phyloP scores from a whole-genome alignment of 2,329 filamentous ascomycete species.

The Pyrenophora teres region DNA sequence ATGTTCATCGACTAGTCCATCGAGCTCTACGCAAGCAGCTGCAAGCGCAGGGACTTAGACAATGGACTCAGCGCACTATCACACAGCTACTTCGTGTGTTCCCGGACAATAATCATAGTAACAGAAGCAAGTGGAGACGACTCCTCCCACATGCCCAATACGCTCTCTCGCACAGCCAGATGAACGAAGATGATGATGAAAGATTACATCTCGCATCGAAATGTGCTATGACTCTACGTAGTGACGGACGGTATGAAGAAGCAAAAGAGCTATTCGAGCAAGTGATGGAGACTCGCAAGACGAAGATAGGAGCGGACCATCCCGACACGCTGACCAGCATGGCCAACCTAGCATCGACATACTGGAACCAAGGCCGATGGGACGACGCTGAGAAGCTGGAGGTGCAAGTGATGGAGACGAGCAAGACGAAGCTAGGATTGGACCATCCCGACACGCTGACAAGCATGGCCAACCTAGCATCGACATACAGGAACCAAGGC shows the following conservation, averaged over 20 bases:
- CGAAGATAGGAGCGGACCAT: neutral
- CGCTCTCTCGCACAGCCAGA: slow-evolving; percentile 13
- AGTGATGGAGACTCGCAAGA: neutral
- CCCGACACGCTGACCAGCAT: slow-evolving; percentile 11
- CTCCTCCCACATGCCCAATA: slow-evolving; percentile 23
- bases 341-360: too few species aligned
- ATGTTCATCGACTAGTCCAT: slow-evolving; percentile 22
- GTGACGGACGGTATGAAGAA: slow-evolving; percentile 13
- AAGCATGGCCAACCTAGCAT: too few species aligned
- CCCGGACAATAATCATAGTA: slow-evolving; percentile 15
- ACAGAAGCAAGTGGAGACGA: slow-evolving; percentile 29
- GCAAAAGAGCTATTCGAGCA: neutral
- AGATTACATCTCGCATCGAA: slow-evolving; percentile 11
- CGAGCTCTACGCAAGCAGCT: slow-evolving; percentile 12
- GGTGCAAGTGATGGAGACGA: too few species aligned
- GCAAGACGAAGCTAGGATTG: too few species aligned
- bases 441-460: too few species aligned
- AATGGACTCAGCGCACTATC: slow-evolving; percentile 16
- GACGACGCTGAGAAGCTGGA: too few species aligned
- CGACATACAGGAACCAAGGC: too few species aligned
- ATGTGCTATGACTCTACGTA: slow-evolving; percentile 16
- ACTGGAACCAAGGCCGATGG: too few species aligned
- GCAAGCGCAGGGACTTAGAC: slow-evolving; percentile 2
- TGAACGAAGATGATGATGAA: slow-evolving; percentile 4
- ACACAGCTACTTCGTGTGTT: slow-evolving; percentile 21